Evolutionary conservation across 768 basidiomycete species (phyloP).

Genomic region (Hydnomerulius pinastri): DNA sequence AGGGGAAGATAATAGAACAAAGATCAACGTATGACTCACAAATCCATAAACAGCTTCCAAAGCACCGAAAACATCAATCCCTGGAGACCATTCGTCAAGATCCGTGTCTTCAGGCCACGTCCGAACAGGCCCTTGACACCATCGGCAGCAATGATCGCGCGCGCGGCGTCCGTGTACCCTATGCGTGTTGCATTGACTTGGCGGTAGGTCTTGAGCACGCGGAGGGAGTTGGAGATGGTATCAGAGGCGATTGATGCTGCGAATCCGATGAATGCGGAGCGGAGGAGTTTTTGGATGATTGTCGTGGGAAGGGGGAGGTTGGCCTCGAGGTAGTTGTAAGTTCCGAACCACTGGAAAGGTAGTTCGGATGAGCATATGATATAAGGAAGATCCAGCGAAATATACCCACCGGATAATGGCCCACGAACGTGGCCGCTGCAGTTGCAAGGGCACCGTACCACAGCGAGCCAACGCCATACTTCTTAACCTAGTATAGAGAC

Average conservation of each 20-base stretch:
- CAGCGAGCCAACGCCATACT: constrained; percentile 72
- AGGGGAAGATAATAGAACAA: neutral
- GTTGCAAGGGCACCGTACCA: constrained; percentile 95
- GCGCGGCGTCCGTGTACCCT: constrained; percentile 76
- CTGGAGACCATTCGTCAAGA: constrained; percentile 89
- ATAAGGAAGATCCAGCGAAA: neutral
- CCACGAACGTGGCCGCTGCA: constrained; percentile 91
- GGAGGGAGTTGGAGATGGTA: constrained; percentile 82
- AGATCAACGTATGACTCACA: constrained; percentile 53
- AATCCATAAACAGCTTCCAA: constrained; percentile 88
- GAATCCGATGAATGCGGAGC: constrained; percentile 93
- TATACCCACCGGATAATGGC: constrained; percentile 74
- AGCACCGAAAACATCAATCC: constrained; percentile 89
- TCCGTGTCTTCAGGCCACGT: constrained; percentile 85
- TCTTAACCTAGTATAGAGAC: constrained; percentile 53
- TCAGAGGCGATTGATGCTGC: constrained; percentile 84
- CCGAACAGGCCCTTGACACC: constrained; percentile 83
- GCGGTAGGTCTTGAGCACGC: constrained; percentile 94
- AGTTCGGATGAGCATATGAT: constrained; percentile 3
- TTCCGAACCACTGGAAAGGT: constrained; percentile 68
- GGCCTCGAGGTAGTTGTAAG: constrained; percentile 78
- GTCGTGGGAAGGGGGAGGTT: constrained; percentile 59
- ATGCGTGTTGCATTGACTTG: constrained; percentile 86
- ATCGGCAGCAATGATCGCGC: constrained; percentile 72
- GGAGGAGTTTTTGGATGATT: constrained; percentile 57